phyloP scores from a whole-genome alignment of 2,329 filamentous ascomycete genomes.

The Paecilomyces dactylethromorphus region DNA sequence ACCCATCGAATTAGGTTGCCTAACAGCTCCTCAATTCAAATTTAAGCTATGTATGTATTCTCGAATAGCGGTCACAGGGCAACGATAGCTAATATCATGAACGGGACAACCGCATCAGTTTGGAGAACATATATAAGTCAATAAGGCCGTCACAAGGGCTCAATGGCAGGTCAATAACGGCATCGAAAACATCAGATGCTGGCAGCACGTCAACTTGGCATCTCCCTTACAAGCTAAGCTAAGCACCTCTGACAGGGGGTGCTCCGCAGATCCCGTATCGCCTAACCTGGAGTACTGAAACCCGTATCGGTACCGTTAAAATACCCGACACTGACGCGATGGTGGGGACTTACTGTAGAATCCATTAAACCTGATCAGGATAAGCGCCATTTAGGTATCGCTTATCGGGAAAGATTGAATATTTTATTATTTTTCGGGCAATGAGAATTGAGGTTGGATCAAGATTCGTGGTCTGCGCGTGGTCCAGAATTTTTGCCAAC shows the following conservation, averaged over 20 bases:
- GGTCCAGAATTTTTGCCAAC: not conserved
- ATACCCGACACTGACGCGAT: not conserved
- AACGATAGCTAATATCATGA: not conserved
- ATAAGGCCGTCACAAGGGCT: not conserved
- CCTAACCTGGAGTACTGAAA: not conserved
- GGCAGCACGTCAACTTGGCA: not conserved
- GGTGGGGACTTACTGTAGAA: no score
- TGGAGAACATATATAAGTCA: not conserved
- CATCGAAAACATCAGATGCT: conserved; percentile 6
- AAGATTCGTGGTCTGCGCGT: not conserved
- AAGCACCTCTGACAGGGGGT: not conserved
- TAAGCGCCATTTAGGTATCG: conserved; percentile 11
- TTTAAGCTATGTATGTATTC: not conserved
- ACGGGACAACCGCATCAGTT: not conserved
- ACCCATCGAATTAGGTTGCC: not conserved
- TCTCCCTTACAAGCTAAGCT: not conserved
- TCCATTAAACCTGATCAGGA: conserved; percentile 5
- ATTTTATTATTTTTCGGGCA: conserved; percentile 4
- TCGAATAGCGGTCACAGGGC: not conserved
- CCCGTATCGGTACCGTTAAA: not conserved
- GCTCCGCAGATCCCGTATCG: not conserved
- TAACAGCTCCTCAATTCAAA: not conserved
- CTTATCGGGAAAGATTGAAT: conserved; percentile 11
- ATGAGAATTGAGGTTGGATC: not conserved
- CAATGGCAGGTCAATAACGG: conserved; percentile 6